phyloP scores from a whole-genome alignment of 2,329 filamentous ascomycete species.

The Cercospora zeina region DNA sequence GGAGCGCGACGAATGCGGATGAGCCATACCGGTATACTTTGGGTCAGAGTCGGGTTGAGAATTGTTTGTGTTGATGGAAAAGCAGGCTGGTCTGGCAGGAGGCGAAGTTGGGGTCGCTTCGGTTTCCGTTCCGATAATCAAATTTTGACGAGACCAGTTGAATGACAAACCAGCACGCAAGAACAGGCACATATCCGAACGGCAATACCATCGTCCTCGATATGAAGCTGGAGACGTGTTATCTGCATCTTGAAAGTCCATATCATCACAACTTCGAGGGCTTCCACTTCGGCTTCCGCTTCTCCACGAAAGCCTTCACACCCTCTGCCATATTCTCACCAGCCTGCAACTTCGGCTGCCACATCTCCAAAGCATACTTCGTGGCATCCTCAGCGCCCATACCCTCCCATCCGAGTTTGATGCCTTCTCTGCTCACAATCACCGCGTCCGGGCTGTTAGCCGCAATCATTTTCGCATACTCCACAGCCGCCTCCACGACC shows the following conservation, averaged over 20 bases:
- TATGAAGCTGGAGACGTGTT: neutral
- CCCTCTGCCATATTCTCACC: slow-evolving; percentile 76
- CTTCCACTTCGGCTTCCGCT: slow-evolving; percentile 34
- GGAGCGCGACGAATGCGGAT: neutral
- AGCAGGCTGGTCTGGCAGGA: neutral
- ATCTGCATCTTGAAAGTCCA: too few relatives aligned
- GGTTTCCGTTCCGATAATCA: neutral
- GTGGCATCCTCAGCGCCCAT: slow-evolving; percentile 65
- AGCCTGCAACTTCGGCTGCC: slow-evolving; percentile 61
- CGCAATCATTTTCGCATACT: slow-evolving; percentile 62
- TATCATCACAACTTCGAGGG: slow-evolving; percentile 24
- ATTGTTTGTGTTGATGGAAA: neutral
- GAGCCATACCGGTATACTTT: neutral
- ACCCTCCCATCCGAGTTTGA: slow-evolving; percentile 72
- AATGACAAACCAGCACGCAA: neutral
- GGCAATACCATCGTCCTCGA: neutral
- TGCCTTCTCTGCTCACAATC: slow-evolving; percentile 69
- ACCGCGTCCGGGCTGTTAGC: slow-evolving; percentile 69
- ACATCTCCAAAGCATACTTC: slow-evolving; percentile 56
- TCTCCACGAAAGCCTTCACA: slow-evolving; percentile 73
- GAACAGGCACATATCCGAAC: neutral
- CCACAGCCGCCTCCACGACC: slow-evolving; percentile 60
- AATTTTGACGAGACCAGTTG: neutral
- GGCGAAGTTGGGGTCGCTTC: neutral
- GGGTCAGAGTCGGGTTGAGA: neutral